A percentile compares a stretch with the other conserved stretches of the same genome.
Evolutionary conservation across 2,329 filamentous ascomycete species (phyloP).

Genomic region (Cladosporium velox): DNA sequence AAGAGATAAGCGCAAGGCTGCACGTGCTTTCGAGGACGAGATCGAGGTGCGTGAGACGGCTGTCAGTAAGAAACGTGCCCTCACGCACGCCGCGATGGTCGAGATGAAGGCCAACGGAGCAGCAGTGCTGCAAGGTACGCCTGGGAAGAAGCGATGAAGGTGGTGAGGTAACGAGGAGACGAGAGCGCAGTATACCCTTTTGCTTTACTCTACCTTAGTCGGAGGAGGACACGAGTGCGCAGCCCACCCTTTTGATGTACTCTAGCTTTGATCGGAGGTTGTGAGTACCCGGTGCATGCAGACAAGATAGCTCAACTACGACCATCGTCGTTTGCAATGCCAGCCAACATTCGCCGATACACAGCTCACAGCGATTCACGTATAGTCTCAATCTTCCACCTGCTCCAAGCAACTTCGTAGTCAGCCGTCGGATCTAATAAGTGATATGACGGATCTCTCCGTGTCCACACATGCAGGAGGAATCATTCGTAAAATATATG

Average conservation of each 20-base stretch:
- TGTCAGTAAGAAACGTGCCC: constrained; percentile 51
- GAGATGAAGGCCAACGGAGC: constrained; percentile 57
- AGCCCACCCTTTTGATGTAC: constrained; percentile 15
- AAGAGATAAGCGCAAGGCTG: constrained; percentile 55
- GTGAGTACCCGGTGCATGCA: background rate
- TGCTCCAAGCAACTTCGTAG: too few species aligned
- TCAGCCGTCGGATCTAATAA: too few species aligned
- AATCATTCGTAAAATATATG: too few species aligned
- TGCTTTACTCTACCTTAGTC: constrained; percentile 2
- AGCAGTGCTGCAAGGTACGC: constrained; percentile 53
- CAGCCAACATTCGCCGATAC: background rate
- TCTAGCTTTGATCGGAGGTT: background rate
- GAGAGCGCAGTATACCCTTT: constrained; percentile 15
- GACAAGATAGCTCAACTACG: background rate
- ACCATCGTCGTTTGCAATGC: background rate
- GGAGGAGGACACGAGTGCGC: background rate
- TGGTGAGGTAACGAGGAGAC: background rate
- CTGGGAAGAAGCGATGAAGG: constrained; percentile 35
- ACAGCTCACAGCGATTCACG: background rate
- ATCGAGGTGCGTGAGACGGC: constrained; percentile 55
- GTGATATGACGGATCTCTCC: too few species aligned
- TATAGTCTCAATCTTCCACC: background rate
- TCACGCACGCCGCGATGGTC: constrained; percentile 42
- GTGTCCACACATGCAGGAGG: too few species aligned
- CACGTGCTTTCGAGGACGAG: constrained; percentile 56